Evolutionary conservation across 345 rosid species (phyloP).

Genomic region (Leavenworthia alabamica): DNA sequence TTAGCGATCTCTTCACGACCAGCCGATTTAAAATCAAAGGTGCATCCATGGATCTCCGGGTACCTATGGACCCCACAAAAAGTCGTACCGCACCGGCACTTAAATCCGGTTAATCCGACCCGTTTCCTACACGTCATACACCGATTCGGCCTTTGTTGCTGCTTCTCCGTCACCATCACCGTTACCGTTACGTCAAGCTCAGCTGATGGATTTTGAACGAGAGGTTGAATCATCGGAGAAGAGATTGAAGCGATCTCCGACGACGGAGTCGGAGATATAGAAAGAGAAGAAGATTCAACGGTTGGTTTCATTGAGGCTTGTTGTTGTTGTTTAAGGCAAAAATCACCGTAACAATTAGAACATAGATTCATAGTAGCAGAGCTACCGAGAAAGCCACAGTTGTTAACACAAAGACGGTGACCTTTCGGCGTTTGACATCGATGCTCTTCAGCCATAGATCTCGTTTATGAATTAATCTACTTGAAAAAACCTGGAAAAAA

Average conservation of each 20-base stretch:
- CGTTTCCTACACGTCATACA: slow-evolving; percentile 46
- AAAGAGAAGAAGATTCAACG: slow-evolving; percentile 40
- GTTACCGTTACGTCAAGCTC: neutral
- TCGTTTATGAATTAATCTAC: neutral
- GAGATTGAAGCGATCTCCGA: slow-evolving; percentile 32
- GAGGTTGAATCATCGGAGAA: slow-evolving; percentile 25
- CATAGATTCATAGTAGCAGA: slow-evolving; percentile 51
- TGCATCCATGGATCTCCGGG: slow-evolving; percentile 44
- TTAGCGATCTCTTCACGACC: slow-evolving; percentile 52
- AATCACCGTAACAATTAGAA: slow-evolving; percentile 45
- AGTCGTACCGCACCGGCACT: slow-evolving; percentile 43
- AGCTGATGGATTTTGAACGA: slow-evolving; percentile 23
- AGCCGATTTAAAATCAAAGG: slow-evolving; percentile 43
- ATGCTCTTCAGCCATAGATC: slow-evolving; percentile 52
- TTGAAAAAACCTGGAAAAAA: neutral
- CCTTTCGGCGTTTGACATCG: slow-evolving; percentile 51
- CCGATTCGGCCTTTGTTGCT: slow-evolving; percentile 32
- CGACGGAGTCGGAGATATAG: slow-evolving; percentile 25
- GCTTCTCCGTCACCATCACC: neutral
- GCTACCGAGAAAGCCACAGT: slow-evolving; percentile 53
- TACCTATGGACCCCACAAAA: slow-evolving; percentile 47
- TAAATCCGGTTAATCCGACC: slow-evolving; percentile 46
- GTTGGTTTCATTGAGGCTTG: slow-evolving; percentile 33
- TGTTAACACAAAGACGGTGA: slow-evolving; percentile 45
- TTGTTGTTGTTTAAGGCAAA: slow-evolving; percentile 38